phyloP scores from a whole-genome alignment of 1,284 basidiomycete genomes.

The Sporisorium reilianum region DNA sequence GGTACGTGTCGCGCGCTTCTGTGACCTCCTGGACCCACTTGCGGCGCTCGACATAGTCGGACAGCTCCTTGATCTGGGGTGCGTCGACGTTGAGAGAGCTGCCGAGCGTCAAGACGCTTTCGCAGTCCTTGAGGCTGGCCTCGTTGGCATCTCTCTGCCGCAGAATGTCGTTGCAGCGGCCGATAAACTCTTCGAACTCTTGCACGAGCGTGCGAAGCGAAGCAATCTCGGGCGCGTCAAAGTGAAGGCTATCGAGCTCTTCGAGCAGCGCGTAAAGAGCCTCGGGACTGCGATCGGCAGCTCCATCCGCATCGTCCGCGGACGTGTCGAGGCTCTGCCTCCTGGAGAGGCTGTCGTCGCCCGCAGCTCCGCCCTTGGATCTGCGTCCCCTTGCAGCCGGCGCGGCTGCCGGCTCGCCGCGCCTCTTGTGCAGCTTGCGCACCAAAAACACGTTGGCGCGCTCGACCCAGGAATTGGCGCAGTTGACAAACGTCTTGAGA shows the following conservation, averaged over 20 bases:
- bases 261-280: slow-evolving; percentile 73
- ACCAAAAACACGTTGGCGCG: slow-evolving; percentile 72
- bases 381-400: slow-evolving; percentile 77
- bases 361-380: slow-evolving; percentile 27
- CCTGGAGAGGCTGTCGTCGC: slow-evolving; percentile 26
- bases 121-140: slow-evolving; percentile 75
- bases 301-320: slow-evolving; percentile 29
- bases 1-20: slow-evolving; percentile 69
- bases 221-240: slow-evolving; percentile 81
- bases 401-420: slow-evolving; percentile 71
- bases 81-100: slow-evolving; percentile 82
- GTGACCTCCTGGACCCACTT: slow-evolving; percentile 74
- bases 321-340: slow-evolving; percentile 27
- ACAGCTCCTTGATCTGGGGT: slow-evolving; percentile 79
- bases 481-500: slow-evolving; percentile 81
- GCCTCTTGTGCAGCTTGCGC: slow-evolving; percentile 72
- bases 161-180: slow-evolving; percentile 72
- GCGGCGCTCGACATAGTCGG: slow-evolving; percentile 80
- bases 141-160: slow-evolving; percentile 19
- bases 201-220: slow-evolving; percentile 75
- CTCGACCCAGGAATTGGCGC: slow-evolving; percentile 85
- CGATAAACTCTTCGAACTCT: slow-evolving; percentile 76
- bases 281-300: slow-evolving; percentile 45
- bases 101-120: slow-evolving; percentile 77
- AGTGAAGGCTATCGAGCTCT: slow-evolving; percentile 81